phyloP scores from a whole-genome alignment of 202 grass and related monocot genomes.

The Miscanthus sacchariflorus region DNA sequence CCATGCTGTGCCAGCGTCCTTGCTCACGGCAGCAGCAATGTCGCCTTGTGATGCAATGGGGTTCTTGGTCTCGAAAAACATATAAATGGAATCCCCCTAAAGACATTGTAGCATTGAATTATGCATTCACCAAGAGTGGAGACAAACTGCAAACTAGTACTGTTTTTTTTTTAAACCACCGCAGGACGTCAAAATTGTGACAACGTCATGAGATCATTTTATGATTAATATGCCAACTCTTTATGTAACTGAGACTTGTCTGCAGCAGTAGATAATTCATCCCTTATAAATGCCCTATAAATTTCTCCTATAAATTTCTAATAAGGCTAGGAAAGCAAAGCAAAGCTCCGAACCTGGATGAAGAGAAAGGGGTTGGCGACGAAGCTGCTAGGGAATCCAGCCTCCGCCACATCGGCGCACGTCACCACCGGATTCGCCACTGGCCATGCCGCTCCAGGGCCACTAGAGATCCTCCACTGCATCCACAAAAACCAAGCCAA shows the following conservation, averaged over 20 bases:
- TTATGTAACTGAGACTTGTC: background rate
- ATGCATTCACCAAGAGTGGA: background rate
- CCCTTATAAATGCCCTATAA: background rate
- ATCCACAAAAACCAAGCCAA: slow-evolving; percentile 16
- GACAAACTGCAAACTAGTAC: background rate
- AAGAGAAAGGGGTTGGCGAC: slow-evolving; percentile 92
- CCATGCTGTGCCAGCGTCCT: slow-evolving; percentile 79
- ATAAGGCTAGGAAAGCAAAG: background rate
- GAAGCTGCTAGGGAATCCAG: slow-evolving; percentile 80
- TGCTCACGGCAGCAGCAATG: slow-evolving; percentile 92
- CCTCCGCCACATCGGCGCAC: slow-evolving; percentile 60
- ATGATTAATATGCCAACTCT: background rate
- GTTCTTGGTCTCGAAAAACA: slow-evolving; percentile 95
- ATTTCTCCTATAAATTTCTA: background rate
- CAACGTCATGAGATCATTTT: background rate
- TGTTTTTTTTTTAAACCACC: background rate
- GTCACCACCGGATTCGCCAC: slow-evolving; percentile 85
- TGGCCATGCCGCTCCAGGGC: slow-evolving; percentile 72
- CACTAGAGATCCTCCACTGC: slow-evolving; percentile 72
- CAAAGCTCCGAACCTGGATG: slow-evolving; percentile 65
- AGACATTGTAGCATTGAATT: slow-evolving; percentile 13
- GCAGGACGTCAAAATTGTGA: background rate
- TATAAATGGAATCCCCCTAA: slow-evolving; percentile 74
- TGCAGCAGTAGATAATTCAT: background rate
- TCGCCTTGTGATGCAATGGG: slow-evolving; percentile 72